These are phyloP conservation scores for Mitragyna speciosa DNA, from an alignment of 257 asterid species.

Conservation along the genomic window DNA sequence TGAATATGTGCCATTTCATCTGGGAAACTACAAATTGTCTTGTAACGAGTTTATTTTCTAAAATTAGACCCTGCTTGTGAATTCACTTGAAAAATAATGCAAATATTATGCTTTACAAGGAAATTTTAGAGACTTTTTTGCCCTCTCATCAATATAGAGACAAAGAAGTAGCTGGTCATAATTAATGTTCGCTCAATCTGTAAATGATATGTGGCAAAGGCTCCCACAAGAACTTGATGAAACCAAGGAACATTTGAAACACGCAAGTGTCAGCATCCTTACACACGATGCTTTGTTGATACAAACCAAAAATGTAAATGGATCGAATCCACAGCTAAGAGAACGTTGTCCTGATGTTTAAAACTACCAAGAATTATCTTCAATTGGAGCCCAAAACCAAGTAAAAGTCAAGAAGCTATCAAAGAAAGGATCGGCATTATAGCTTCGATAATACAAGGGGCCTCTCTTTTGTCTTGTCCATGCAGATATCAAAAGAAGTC, in stretches of 20 bases:
- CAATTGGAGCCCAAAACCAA: constrained; percentile 55
- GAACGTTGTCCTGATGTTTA: constrained; percentile 44
- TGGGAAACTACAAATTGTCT: neutral
- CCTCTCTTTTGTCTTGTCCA: constrained; percentile 20
- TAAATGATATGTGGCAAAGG: neutral
- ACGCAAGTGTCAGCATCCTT: constrained; percentile 16
- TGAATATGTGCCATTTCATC: constrained; percentile 5
- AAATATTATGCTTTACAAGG: neutral
- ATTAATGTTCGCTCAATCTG: neutral
- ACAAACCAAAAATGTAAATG: constrained; percentile 37
- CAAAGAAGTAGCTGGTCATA: constrained; percentile 8
- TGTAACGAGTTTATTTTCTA: neutral
- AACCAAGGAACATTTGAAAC: constrained; percentile 6
- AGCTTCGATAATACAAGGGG: constrained; percentile 20
- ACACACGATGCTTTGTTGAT: constrained; percentile 25
- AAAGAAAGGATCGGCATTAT: constrained; percentile 26
- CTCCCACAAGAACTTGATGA: constrained; percentile 1
- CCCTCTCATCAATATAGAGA: neutral
- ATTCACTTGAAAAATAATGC: neutral
- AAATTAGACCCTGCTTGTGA: neutral
- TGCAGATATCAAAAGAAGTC: constrained; percentile 5
- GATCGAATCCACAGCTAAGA: constrained; percentile 49
- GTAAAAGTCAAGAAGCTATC: constrained; percentile 34
- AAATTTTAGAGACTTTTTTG: too few relatives aligned
- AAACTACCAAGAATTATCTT: constrained; percentile 38